Evolutionary conservation across 805 yeast genomes (phyloP), one percentile per base, ranked within the genome.

Genomic region (Saccharomycopsis oosterbeekiorum): DNA sequence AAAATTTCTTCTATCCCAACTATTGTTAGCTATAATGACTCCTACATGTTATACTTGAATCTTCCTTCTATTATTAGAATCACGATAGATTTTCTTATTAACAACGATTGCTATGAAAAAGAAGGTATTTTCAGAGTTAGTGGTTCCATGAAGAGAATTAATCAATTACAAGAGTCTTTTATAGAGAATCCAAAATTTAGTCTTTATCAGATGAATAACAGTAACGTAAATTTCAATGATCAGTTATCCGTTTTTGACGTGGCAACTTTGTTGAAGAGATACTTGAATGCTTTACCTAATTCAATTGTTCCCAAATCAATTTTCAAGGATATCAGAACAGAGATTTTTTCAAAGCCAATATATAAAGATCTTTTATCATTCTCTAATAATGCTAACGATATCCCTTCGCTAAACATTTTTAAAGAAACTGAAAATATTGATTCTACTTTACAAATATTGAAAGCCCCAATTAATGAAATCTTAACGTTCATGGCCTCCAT

Each of bases 71-170:
- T 64, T 4, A 43, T 64, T 9, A 59, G 51, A 26, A 43, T 41
- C n/a, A 54, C 58, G 8, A 59, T 62, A 51, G 64, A 59, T 57
- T 64, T 36, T 36, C 40, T 64, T 9, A 39, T 55, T 24, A 29
- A 54, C 11, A 43, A 64, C 29, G 40, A 64, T 12, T 64, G 87
- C 1, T 76, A 89, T 42, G 81, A 82, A 41, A 85, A 87, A 0
- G 96, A 93, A 70, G 99, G 99, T 5, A 89, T 94, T 2, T 94
- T 94, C 71, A 78, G 99, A 63, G 87, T 94, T 1, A 92, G 94
- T 0, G 99, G 99, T 1, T 86, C 96, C n/a, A 84, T 89, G 36
- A 88, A 89, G 69, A 80, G 98, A 60, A 85, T 94, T 39, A 88
- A 88, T 67, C 92, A 89, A 66, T 77, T 94, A 41, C 97, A 94